Conservation (phyloP, 2,329 filamentous ascomycete genomes). For the Colletotrichum lindemuthianum region DNA sequence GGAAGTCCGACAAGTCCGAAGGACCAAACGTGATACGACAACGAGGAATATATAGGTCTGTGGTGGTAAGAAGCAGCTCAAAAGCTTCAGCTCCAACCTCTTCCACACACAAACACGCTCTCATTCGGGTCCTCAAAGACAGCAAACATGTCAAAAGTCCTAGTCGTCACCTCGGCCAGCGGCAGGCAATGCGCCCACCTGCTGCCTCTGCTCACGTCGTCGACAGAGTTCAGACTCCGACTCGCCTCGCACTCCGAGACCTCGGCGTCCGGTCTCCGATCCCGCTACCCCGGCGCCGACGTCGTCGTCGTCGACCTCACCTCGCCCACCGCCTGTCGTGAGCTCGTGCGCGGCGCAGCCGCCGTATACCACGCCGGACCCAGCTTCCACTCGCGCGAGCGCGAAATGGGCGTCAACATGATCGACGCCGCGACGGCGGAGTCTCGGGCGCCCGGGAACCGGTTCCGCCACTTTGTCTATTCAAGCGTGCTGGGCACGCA, state of each 20-base stretch:
- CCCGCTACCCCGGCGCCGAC: slow-evolving; percentile 2
- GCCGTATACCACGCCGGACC: slow-evolving; percentile 1
- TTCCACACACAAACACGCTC: not conserved
- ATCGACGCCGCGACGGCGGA: slow-evolving; percentile 12
- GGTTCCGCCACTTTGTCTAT: slow-evolving; percentile 3
- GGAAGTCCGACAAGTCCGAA: too few species aligned
- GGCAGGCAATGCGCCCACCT: slow-evolving; percentile 7
- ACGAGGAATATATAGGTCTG: too few species aligned
- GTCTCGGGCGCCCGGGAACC: not conserved
- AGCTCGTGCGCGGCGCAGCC: not conserved
- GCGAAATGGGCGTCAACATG: slow-evolving; percentile 20
- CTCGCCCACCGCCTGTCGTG: slow-evolving; percentile 1
- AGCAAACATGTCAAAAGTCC: slow-evolving; percentile 6
- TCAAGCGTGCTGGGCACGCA: slow-evolving; percentile 3
- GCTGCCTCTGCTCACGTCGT: not conserved
- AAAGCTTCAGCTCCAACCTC: not conserved
- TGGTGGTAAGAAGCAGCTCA: not conserved
- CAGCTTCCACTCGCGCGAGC: slow-evolving; percentile 10
- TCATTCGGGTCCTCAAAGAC: not conserved
- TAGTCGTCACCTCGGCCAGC: slow-evolving; percentile 7
- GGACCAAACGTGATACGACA: too few species aligned
- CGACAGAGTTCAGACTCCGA: slow-evolving; percentile 5
- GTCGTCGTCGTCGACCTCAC: not conserved
- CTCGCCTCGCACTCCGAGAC: not conserved
- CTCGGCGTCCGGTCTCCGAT: not conserved